Evolutionary conservation across 208 protist genomes (phyloP), one percentile per base, ranked within the genome.

Genomic region (Leishmania gerbilli): DNA sequence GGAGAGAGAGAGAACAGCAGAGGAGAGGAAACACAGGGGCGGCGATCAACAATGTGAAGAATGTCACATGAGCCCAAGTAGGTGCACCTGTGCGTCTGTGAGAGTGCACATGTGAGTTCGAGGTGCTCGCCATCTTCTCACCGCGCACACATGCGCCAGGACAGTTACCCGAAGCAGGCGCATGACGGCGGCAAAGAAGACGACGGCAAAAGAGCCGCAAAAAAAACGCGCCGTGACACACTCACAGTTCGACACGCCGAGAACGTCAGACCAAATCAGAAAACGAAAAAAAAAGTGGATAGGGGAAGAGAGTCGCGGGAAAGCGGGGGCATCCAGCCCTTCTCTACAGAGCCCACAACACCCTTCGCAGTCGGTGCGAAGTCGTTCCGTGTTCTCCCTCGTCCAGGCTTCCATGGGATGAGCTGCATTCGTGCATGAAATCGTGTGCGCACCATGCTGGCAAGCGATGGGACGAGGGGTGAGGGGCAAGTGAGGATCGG

Each of bases 161-260:
- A 67, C 74, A 53, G 74, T 77, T 77, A 77, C 74, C 74, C 74
- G 55, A 51, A 34, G 49, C 51, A 42, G 53, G 34, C 31, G 11
- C 49, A 62, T 45, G 51, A 27, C 51, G 53, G 21, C 71, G n/a
- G 49, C 71, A 40, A 31, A 75, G 49, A 19, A 75, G 71, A 75
- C 2, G 3, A 62, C 34, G 51, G 40, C 6, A 55, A 24, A 56
- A 27, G 31, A 37, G 27, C 5, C 24, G 34, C 72, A 15, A 24
- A 42, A n/a, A 40, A 31, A 21, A 42, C 51, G 53, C 11, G 27
- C 49, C 3, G 47, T 31, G 13, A 64, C 19, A 45, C 69, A 71
- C 40, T 15, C 37, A 6, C 27, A 13, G 19, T n/a, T 49, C 67
- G 42, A 6, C 67, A 49, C 40, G 42, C 42, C 37, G 40, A 31